Conservation (phyloP, 2,329 filamentous ascomycete species). For the Annulohypoxylon truncatum region DNA sequence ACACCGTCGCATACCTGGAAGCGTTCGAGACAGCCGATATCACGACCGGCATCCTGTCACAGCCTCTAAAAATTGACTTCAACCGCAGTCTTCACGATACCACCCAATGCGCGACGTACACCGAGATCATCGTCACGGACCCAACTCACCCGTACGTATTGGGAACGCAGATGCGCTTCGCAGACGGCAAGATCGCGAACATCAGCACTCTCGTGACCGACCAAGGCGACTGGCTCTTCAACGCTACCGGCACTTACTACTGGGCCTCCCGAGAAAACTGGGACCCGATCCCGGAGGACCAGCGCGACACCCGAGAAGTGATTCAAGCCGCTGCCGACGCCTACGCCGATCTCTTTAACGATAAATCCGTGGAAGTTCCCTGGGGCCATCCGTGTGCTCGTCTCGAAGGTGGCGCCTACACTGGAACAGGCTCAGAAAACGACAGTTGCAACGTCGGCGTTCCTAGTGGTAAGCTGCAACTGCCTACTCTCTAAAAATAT, state of each 20-base stretch:
- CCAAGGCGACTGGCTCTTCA: slow-evolving; percentile 55
- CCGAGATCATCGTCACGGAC: slow-evolving; percentile 52
- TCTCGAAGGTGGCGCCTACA: slow-evolving; percentile 53
- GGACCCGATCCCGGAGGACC: slow-evolving; percentile 49
- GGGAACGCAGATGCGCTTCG: slow-evolving; percentile 52
- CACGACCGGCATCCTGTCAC: slow-evolving; percentile 48
- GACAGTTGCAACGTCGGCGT: slow-evolving; percentile 53
- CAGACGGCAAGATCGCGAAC: slow-evolving; percentile 44
- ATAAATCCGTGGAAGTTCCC: slow-evolving; percentile 53
- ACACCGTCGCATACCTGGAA: slow-evolving; percentile 48
- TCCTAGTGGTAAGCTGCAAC: slow-evolving; percentile 46
- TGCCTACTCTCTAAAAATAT: background rate
- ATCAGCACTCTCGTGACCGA: slow-evolving; percentile 52
- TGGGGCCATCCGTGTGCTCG: slow-evolving; percentile 54
- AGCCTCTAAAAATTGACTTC: slow-evolving; percentile 51
- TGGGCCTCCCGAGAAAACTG: slow-evolving; percentile 53
- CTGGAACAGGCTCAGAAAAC: slow-evolving; percentile 46
- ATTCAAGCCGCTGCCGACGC: slow-evolving; percentile 54
- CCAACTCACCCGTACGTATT: slow-evolving; percentile 53
- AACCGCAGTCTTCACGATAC: slow-evolving; percentile 54
- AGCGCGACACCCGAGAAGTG: slow-evolving; percentile 50
- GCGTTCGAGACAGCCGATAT: slow-evolving; percentile 50
- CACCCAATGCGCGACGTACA: slow-evolving; percentile 53
- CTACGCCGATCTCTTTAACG: slow-evolving; percentile 53
- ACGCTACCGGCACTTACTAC: slow-evolving; percentile 51